Evolutionary conservation across 352 stramenopile genomes (phyloP), one percentile per base, ranked within the genome.

Genomic region (Nannochloropsis limnetica): DNA sequence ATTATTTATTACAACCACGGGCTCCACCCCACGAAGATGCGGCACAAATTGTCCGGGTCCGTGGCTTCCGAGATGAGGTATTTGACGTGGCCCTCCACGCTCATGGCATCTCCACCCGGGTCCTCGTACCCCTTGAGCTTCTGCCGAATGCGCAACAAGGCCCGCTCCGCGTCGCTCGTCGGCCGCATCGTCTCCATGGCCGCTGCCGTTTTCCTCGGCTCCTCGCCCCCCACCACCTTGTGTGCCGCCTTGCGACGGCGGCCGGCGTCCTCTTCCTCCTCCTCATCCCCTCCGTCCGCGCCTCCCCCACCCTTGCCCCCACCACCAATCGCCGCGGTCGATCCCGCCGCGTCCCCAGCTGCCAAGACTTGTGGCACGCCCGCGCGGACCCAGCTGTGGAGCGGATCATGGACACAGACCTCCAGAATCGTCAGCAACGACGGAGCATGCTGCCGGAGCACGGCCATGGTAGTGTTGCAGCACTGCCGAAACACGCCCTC

Each of bases 121-220:
- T 99, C 96, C 86, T 98, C 95, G 86, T 98, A 99, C 2, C 97
- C 96, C 87, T 98, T 91, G 3, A 99, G 89, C 87, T 99, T 99
- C 87, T 98, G 92, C 82, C 96, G 94, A 80, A 99, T 97, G 82
- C 95, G 95, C 80, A 96, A 90, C 28, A 99, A 90, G 20, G 94
- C 94, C 81, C 95, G 90, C 67, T 93, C 89, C 3, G 96, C 96
- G 28, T 93, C 94, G 87, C 98, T 74, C n/a, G n/a, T 74, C 11
- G 61, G 88, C 37, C 79, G 87, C 31, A 83, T 69, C 20, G 67
- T 74, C 61, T 74, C 85, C 15, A 20, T 37, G 68, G 43, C 28
- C 8, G 29, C 23, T 9, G 68, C 69, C 49, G 90, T 90, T 68
- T 87, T 84, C 44, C 89, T 88, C 37, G 88, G 81, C 88, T 91